A percentile compares a stretch with the other conserved stretches of the same genome.
Evolutionary conservation across 2,329 filamentous ascomycete genomes (phyloP).

Genomic region (Pyrenochaeta sp.): DNA sequence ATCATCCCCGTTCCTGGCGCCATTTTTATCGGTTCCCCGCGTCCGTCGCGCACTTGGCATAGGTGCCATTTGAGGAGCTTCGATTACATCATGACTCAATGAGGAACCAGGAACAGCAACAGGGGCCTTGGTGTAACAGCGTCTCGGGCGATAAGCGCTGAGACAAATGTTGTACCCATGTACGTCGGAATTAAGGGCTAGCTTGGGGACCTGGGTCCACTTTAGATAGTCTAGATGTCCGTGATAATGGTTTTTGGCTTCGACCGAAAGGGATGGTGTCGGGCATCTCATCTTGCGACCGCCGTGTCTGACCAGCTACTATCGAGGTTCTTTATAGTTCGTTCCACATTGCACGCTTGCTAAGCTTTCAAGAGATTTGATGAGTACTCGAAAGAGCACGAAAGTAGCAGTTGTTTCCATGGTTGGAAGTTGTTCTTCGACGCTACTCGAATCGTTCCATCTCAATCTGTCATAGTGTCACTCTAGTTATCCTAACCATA

Average conservation of each 20-base stretch:
- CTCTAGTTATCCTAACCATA: too few species aligned
- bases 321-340: too few species aligned
- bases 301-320: not conserved
- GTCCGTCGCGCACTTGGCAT: constrained; percentile 14
- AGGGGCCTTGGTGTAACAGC: not conserved
- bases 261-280: not conserved
- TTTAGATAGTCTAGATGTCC: not conserved
- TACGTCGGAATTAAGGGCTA: not conserved
- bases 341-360: too few species aligned
- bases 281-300: not conserved
- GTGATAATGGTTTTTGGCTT: not conserved
- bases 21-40: constrained; percentile 22
- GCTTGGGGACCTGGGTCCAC: not conserved
- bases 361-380: too few species aligned
- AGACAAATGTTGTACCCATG: not conserved
- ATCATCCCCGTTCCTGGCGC: constrained; percentile 8
- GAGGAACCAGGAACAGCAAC: not conserved
- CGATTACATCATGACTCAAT: constrained; percentile 18
- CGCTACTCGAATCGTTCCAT: not conserved
- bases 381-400: too few species aligned
- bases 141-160: not conserved
- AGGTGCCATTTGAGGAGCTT: not conserved
- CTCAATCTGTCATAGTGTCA: too few species aligned
- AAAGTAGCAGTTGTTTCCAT: too few species aligned
- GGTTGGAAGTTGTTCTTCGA: too few species aligned